Evolutionary conservation across 2,329 filamentous ascomycete species (phyloP).

Genomic region (Neurospora sp.): DNA sequence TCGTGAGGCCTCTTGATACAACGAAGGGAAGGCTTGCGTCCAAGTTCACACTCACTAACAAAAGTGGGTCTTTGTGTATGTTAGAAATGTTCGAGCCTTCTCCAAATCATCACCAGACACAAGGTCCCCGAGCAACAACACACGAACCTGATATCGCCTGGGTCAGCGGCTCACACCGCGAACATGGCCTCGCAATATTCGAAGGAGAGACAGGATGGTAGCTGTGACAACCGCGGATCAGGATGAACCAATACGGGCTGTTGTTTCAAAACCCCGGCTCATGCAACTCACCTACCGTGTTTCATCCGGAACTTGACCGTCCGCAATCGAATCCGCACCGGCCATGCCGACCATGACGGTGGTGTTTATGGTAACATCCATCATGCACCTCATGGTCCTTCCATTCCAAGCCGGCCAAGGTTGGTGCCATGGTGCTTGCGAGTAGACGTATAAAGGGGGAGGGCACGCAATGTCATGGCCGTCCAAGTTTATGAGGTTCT

Average conservation of each 20-base stretch:
- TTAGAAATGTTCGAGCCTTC: not conserved
- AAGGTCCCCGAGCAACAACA: not conserved
- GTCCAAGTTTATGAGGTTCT: not conserved
- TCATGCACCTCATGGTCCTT: not conserved
- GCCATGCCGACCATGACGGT: not conserved
- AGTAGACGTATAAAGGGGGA: not conserved
- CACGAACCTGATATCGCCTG: not conserved
- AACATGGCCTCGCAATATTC: not conserved
- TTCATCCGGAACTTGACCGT: conserved; percentile 9
- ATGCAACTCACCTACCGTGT: not conserved
- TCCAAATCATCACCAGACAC: not conserved
- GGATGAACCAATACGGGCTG: not conserved
- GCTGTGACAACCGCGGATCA: not conserved
- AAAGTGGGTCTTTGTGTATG: not conserved
- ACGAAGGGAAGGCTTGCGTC: not conserved
- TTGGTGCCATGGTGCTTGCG: not conserved
- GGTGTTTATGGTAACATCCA: not conserved
- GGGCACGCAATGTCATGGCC: not conserved
- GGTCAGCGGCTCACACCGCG: not conserved
- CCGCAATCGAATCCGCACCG: conserved; percentile 2
- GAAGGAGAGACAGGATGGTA: not conserved
- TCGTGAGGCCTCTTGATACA: not conserved
- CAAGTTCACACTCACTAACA: not conserved
- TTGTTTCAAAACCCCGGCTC: not conserved
- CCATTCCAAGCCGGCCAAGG: not conserved